Percentiles rank a stretch among this genome's conserved stretches.
These are phyloP conservation scores for Gleditsia sinensis DNA, from an alignment of 306 rosid genomes.

Conservation along the genomic window DNA sequence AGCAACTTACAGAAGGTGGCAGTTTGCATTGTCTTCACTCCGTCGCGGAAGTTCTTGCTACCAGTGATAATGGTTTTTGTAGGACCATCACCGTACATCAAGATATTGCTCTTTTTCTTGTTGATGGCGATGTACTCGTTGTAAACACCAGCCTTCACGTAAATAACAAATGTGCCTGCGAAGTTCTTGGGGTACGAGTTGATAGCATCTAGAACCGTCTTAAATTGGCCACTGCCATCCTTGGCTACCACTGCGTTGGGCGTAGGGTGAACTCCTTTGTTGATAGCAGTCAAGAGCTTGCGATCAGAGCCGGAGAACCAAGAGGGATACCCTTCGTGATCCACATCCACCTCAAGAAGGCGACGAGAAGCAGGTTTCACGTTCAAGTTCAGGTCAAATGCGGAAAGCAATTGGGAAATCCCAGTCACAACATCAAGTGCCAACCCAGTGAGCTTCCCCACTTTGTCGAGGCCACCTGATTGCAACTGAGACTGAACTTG, in stretches of 20 bases:
- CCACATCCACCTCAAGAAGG: constrained; percentile 40
- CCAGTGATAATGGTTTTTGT: constrained; percentile 46
- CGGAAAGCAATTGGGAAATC: constrained; percentile 33
- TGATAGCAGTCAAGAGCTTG: constrained; percentile 40
- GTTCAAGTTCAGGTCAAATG: constrained; percentile 37
- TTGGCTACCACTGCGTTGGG: constrained; percentile 68
- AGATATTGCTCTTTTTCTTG: constrained; percentile 37
- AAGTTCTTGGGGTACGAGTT: constrained; percentile 49
- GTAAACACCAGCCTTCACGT: constrained; percentile 71
- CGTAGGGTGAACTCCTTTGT: background rate
- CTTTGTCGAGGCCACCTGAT: constrained; percentile 29
- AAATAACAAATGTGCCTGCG: constrained; percentile 50
- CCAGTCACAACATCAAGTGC: constrained; percentile 60
- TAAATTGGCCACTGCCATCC: constrained; percentile 72
- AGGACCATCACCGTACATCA: constrained; percentile 78
- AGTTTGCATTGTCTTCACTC: constrained; percentile 44
- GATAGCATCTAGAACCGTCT: constrained; percentile 53
- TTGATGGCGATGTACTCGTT: constrained; percentile 42
- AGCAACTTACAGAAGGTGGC: constrained; percentile 49
- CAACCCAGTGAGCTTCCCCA: constrained; percentile 51
- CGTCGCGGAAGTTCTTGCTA: constrained; percentile 25
- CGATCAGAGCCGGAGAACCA: constrained; percentile 59
- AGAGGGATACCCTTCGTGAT: constrained; percentile 43
- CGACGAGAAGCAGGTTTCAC: constrained; percentile 48
- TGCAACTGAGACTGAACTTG: constrained; percentile 30